Evolutionary conservation across 805 yeast genomes (phyloP).

Genomic region (Yarrowia sp.): DNA sequence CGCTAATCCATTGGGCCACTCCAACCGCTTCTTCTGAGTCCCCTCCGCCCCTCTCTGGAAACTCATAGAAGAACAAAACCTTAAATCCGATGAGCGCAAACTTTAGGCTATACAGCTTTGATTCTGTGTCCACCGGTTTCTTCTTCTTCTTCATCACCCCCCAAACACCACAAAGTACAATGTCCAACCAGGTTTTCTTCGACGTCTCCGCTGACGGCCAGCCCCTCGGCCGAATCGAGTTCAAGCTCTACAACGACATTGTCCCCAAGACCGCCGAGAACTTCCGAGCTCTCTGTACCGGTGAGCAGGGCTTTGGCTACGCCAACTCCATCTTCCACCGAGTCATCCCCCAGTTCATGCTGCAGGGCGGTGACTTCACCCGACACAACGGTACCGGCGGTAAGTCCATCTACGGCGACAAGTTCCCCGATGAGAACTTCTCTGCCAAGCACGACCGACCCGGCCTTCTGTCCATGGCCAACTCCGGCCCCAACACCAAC

Average conservation of each 20-base stretch:
- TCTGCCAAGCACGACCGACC: slow-evolving; percentile 75
- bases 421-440: slow-evolving; percentile 81
- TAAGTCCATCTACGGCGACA: slow-evolving; percentile 76
- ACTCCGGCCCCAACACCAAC: slow-evolving; percentile 98
- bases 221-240: slow-evolving; percentile 81
- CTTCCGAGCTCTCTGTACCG: slow-evolving; percentile 93
- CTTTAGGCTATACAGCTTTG: slow-evolving; percentile 16
- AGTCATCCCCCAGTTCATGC: slow-evolving; percentile 95
- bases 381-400: slow-evolving; percentile 93
- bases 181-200: slow-evolving; percentile 39
- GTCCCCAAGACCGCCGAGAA: slow-evolving; percentile 96
- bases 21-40: too few species aligned
- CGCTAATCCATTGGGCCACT: too few species aligned
- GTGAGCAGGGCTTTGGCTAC: slow-evolving; percentile 94
- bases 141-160: slow-evolving; percentile 22
- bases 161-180: not conserved
- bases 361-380: slow-evolving; percentile 94
- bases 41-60: slow-evolving; percentile 6
- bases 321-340: slow-evolving; percentile 91
- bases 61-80: slow-evolving; percentile 14
- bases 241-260: slow-evolving; percentile 86
- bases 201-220: slow-evolving; percentile 51
- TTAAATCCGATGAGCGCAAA: slow-evolving; percentile 30
- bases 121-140: not conserved
- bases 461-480: slow-evolving; percentile 93